Conservation (phyloP, 495 filamentous ascomycete species). For the Talaromyces adpressus region DNA sequence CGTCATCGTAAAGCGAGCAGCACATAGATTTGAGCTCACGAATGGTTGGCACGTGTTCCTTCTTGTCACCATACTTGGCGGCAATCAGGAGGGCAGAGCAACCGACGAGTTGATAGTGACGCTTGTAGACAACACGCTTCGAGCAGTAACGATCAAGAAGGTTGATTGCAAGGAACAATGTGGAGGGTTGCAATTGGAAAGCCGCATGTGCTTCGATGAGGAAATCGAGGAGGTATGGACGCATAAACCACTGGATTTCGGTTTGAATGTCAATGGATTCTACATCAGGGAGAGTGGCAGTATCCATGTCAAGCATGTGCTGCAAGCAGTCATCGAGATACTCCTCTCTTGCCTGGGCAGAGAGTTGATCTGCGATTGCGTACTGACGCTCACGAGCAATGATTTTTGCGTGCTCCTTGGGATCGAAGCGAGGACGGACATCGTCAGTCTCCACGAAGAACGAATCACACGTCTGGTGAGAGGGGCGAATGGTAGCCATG, state of each 20-base stretch:
- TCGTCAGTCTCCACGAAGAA: slow-evolving; percentile 87
- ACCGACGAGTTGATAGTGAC: slow-evolving; percentile 96
- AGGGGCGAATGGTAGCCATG: slow-evolving; percentile 65
- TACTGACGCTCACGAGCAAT: slow-evolving; percentile 71
- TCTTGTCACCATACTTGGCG: slow-evolving; percentile 97
- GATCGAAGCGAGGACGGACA: slow-evolving; percentile 32
- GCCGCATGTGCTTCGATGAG: slow-evolving; percentile 94
- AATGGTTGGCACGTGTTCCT: slow-evolving; percentile 93
- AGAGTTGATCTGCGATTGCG: slow-evolving; percentile 80
- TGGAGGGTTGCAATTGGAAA: slow-evolving; percentile 90
- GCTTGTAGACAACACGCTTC: slow-evolving; percentile 96
- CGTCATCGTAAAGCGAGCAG: slow-evolving; percentile 94
- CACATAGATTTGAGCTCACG: slow-evolving; percentile 98
- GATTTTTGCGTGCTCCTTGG: slow-evolving; percentile 64
- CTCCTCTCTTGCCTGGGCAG: slow-evolving; percentile 71
- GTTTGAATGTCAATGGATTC: slow-evolving; percentile 97
- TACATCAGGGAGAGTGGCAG: slow-evolving; percentile 87
- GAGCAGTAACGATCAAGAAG: slow-evolving; percentile 97
- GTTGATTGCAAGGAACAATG: slow-evolving; percentile 92
- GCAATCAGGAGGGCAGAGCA: slow-evolving; percentile 95
- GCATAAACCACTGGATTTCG: slow-evolving; percentile 99
- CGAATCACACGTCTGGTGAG: slow-evolving; percentile 57
- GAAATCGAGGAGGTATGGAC: slow-evolving; percentile 96
- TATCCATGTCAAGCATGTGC: slow-evolving; percentile 95
- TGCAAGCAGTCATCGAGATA: slow-evolving; percentile 87